Evolutionary conservation across 257 asterid genomes (phyloP), one percentile per base, ranked within the genome.

Genomic region (Przewalskia tangutica): DNA sequence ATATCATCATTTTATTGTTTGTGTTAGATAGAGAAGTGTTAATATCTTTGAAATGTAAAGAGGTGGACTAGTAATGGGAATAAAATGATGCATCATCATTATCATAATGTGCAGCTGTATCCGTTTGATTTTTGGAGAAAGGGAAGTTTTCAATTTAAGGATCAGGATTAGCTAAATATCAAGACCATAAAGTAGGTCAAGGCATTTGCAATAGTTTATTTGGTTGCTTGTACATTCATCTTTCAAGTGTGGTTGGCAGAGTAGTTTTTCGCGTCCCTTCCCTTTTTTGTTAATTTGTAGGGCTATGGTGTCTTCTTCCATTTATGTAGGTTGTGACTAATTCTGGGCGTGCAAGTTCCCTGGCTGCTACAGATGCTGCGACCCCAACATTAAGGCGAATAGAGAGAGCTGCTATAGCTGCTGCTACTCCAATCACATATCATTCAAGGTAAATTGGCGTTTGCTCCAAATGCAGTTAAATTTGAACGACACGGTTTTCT

Each of bases 341-440:
- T 90, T 94, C 98, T 66, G 99, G 99, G 54, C 99, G 99, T 81
- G 98, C 95, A 55, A 96, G 95, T 91, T 91, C 98, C 27, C 88
- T 96, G 88, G 98, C 95, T 42, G 99, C 99, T 51, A 91, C 97
- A 62, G 99, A 96, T 90, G 99, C 98, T 34, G 92, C 99, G 84
- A 94, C 95, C 66, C 99, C 99, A 14, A 92, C 99, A 65, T 82
- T 96, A 85, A 90, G 98, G 91, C 99, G 99, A 77, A 96, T 96
- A 68, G 99, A 96, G 86, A 91, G 99, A 86, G 99, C 97, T 88
- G 98, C 99, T 81, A 93, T 96, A 82, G 98, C 99, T 85, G 98
- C 99, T 54, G 99, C 99, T 63, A 96, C 99, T 82, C 99, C 98
- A 53, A 93, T 96, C 83, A 91, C 99, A 81, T 96, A 96, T 85